Conservation (phyloP, 164 flowering plant genomes). For the Umbilicus rupestris region DNA sequence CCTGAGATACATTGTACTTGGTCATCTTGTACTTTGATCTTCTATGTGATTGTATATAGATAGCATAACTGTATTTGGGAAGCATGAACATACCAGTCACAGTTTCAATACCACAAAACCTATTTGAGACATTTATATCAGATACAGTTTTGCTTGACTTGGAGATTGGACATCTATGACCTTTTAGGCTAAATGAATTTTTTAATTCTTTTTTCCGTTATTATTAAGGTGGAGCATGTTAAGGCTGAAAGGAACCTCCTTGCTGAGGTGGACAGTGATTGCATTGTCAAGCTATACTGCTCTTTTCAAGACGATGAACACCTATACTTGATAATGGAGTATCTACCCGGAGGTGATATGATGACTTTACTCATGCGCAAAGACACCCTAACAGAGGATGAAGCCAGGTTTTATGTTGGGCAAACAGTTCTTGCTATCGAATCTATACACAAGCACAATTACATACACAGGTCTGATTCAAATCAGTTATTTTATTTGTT, state of each 20-base stretch:
- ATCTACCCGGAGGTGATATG: slow-evolving; percentile 75
- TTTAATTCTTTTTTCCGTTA: slow-evolving; percentile 10
- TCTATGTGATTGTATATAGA: no score
- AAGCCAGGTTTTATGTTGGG: slow-evolving; percentile 65
- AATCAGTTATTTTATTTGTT: background rate
- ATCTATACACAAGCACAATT: slow-evolving; percentile 68
- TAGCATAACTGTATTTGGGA: no score
- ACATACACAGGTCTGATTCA: slow-evolving; percentile 45
- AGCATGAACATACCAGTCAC: no score
- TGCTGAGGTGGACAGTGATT: slow-evolving; percentile 75
- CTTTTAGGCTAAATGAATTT: background rate
- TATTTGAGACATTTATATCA: no score
- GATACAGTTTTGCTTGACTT: no score
- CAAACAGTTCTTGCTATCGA: slow-evolving; percentile 73
- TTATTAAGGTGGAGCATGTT: slow-evolving; percentile 57
- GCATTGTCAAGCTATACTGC: slow-evolving; percentile 71
- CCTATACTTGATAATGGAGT: slow-evolving; percentile 71
- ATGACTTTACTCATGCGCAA: slow-evolving; percentile 76
- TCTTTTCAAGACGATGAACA: slow-evolving; percentile 74
- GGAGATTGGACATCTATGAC: background rate
- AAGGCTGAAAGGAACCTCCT: slow-evolving; percentile 76
- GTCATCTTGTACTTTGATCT: no score
- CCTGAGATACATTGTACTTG: no score
- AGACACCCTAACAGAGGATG: slow-evolving; percentile 68
- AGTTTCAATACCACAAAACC: no score